phyloP scores from a whole-genome alignment of 805 yeast genomes.

The Crinitomyces ghanaensis region DNA sequence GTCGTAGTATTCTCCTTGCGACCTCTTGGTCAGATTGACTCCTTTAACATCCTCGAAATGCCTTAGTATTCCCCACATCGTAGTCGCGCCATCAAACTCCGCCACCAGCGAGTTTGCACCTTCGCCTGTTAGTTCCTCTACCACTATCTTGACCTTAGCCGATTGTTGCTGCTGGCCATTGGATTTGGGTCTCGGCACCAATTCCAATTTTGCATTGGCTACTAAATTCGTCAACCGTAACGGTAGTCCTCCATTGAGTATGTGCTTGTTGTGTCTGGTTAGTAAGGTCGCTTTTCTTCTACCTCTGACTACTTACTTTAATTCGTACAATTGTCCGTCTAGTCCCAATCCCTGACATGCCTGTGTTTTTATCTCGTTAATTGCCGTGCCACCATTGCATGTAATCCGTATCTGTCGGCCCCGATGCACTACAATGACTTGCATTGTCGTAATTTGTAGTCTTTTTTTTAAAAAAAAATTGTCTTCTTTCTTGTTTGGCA shows the following conservation, averaged over 20 bases:
- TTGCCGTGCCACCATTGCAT: constrained; percentile 12
- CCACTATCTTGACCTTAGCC: constrained; percentile 8
- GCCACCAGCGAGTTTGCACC: constrained; percentile 10
- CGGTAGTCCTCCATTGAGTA: constrained; percentile 11
- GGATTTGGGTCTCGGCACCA: constrained; percentile 9
- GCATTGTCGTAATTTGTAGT: too few relatives aligned
- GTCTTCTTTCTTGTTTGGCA: too few relatives aligned
- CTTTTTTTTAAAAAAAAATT: too few relatives aligned
- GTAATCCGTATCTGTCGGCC: constrained; percentile 12
- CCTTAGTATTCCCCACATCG: constrained; percentile 16
- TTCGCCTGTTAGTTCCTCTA: constrained; percentile 15
- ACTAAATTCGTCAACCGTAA: constrained; percentile 14
- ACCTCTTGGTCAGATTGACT: constrained; percentile 16
- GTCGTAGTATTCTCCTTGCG: too few relatives aligned
- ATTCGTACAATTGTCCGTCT: constrained; percentile 9
- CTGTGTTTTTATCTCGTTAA: constrained; percentile 13
- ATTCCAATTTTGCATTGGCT: constrained; percentile 17
- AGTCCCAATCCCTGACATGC: constrained; percentile 13
- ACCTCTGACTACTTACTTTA: constrained; percentile 9
- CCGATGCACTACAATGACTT: constrained; percentile 9
- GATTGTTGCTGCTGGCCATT: background rate
- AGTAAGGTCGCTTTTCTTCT: background rate
- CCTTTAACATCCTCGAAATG: constrained; percentile 16
- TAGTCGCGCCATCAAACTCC: constrained; percentile 12
- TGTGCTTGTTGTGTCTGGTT: constrained; percentile 7